These are phyloP conservation scores for Daldinia decipiens DNA, from an alignment of 495 filamentous ascomycete genomes.

Conservation along the genomic window DNA sequence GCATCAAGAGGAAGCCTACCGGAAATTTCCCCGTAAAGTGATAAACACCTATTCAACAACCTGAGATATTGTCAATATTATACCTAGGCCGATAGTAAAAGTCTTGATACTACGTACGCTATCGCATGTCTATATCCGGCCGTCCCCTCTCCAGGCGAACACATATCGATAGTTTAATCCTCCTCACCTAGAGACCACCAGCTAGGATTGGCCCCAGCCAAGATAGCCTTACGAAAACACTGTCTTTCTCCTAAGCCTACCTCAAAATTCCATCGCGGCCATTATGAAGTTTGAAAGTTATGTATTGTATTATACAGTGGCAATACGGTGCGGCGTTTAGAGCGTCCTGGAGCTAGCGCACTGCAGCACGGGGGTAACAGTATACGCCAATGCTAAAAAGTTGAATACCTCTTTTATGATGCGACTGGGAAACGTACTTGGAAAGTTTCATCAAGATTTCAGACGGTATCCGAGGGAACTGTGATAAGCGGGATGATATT, in stretches of 20 bases:
- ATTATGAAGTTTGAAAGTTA: background rate
- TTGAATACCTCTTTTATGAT: background rate
- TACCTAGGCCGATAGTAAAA: no score
- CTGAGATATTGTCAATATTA: no score
- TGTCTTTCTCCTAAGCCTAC: background rate
- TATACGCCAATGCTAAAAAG: background rate
- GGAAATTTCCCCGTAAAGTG: no score
- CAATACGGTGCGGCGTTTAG: conserved; percentile 2
- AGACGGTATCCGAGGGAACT: background rate
- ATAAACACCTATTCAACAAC: no score
- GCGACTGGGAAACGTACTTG: background rate
- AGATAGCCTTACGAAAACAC: background rate
- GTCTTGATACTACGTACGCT: no score
- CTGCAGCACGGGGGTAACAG: background rate
- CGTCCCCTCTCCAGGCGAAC: background rate
- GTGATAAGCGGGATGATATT: no score
- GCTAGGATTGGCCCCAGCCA: background rate
- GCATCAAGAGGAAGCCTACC: no score
- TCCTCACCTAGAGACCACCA: no score
- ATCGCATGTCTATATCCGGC: no score
- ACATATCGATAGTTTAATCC: background rate
- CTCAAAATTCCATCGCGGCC: background rate
- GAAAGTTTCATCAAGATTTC: background rate
- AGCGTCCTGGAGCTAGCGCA: background rate
- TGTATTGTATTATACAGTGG: conserved; percentile 1